Evolutionary conservation across 179 eudicot species (phyloP), one percentile per base, ranked within the genome.

Genomic region (Nepenthes alata): DNA sequence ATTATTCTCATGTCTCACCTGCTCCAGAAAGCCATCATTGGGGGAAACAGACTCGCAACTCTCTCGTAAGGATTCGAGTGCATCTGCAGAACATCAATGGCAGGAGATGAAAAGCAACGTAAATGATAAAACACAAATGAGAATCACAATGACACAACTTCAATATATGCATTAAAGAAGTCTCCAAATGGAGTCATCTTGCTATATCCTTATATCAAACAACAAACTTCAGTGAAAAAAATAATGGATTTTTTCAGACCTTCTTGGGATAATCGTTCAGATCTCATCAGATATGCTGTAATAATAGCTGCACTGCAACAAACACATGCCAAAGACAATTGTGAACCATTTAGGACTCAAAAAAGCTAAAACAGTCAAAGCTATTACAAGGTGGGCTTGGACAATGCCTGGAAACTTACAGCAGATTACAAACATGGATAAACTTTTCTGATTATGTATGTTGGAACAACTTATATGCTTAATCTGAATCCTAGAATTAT

Each of bases 11-110:
- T 25, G 63, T 59, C 61, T 80, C 74, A 89, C 96, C 96, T 93
- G 98, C 53, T 93, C 98, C 66, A 89, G 62, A 72, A 93, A 93
- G 45, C 95, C 93, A 75, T 93, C 98, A 65, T 93, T 93, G 52
- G 98, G 98, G 73, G 90, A 83, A 58, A 81, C 90, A 67, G 72
- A 83, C 67, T 86, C 90, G 65, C 83, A 83, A 78, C 96, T 77
- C 72, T 83, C 73, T 62, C 84, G 69, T 65, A 93, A 75, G 39
- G 95, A 81, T 68, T 85, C 88, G 61, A 93, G 77, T 11, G 95
- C 98, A 85, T 72, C 98, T 93, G 87, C 65, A 71, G 39, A 59
- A 60, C 25, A n/a, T 63, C 47, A 54, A 35, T 58, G 15, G 61
- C 58, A 59, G 52, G 60, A 13, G 50, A 57, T 68, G 59, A 64